These are phyloP conservation scores for Boletales sp. DNA, from an alignment of 768 basidiomycete genomes.

Conservation along the genomic window DNA sequence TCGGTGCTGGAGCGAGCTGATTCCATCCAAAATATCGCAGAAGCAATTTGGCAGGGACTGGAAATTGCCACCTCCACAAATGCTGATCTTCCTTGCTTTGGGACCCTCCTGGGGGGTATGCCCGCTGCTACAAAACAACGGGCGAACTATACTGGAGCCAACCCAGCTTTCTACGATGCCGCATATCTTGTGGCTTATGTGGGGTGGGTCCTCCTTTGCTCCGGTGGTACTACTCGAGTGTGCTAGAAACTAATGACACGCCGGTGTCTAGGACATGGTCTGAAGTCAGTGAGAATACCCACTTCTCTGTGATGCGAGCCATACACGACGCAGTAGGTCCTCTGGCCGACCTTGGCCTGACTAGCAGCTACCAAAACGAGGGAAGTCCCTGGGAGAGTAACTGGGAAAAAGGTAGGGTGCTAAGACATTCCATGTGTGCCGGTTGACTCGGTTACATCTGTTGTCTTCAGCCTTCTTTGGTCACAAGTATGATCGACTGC, in stretches of 20 bases:
- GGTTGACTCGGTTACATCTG: not conserved
- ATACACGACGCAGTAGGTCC: constrained; percentile 7
- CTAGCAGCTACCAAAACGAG: constrained; percentile 19
- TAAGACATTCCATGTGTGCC: too few species aligned
- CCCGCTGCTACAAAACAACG: constrained; percentile 4
- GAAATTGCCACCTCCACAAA: constrained; percentile 1
- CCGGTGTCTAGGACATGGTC: too few species aligned
- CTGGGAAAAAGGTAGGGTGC: constrained; percentile 11
- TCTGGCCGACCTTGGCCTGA: constrained; percentile 9
- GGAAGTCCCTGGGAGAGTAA: constrained; percentile 10
- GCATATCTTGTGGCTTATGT: constrained; percentile 11
- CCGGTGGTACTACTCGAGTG: too few species aligned
- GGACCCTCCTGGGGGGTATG: constrained; percentile 4
- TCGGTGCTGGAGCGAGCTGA: constrained; percentile 4
- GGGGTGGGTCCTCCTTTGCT: not conserved
- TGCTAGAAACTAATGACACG: too few species aligned
- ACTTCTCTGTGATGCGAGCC: not conserved
- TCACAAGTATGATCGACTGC: constrained; percentile 13
- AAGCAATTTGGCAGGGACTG: constrained; percentile 18
- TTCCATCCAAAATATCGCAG: constrained; percentile 6
- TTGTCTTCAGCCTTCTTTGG: constrained; percentile 11
- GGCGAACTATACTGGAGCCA: constrained; percentile 15
- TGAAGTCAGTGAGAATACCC: constrained; percentile 1
- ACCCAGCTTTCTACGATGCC: constrained; percentile 17
- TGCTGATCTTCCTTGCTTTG: not conserved